A percentile compares a stretch with the other conserved stretches of the same genome.
Conservation (phyloP, 495 filamentous ascomycete species). For the Elaphomyces granulatus region DNA sequence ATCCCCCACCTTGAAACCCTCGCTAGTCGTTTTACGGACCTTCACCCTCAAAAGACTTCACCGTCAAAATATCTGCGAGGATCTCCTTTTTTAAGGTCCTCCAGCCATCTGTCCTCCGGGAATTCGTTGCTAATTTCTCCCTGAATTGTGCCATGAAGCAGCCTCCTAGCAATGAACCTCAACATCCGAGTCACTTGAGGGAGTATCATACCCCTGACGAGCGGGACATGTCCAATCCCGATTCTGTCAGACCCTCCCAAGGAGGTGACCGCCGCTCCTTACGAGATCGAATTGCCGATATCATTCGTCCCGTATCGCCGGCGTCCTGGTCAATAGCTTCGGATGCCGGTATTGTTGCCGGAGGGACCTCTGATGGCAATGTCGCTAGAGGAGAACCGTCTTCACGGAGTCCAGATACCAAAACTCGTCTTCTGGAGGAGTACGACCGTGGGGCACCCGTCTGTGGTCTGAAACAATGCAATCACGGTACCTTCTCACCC, state of each 20-base stretch:
- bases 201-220: background rate
- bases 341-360: background rate
- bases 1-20: too few species aligned
- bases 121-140: too few species aligned
- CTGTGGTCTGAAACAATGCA: constrained; percentile 38
- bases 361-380: background rate
- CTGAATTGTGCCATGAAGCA: too few species aligned
- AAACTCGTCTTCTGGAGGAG: constrained; percentile 26
- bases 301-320: constrained; percentile 18
- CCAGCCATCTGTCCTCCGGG: too few species aligned
- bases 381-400: constrained; percentile 1
- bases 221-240: constrained; percentile 18
- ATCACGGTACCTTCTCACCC: constrained; percentile 71
- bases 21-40: too few species aligned
- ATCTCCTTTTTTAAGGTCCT: too few species aligned
- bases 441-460: constrained; percentile 23
- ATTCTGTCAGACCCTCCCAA: constrained; percentile 4
- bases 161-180: too few species aligned
- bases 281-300: constrained; percentile 23
- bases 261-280: constrained; percentile 14
- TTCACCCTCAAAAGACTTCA: too few species aligned
- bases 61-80: too few species aligned
- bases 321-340: constrained; percentile 2
- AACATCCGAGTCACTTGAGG: background rate
- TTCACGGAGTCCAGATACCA: constrained; percentile 13